Conservation (phyloP, 23 red algal species). For the Gracilariopsis chorda region DNA sequence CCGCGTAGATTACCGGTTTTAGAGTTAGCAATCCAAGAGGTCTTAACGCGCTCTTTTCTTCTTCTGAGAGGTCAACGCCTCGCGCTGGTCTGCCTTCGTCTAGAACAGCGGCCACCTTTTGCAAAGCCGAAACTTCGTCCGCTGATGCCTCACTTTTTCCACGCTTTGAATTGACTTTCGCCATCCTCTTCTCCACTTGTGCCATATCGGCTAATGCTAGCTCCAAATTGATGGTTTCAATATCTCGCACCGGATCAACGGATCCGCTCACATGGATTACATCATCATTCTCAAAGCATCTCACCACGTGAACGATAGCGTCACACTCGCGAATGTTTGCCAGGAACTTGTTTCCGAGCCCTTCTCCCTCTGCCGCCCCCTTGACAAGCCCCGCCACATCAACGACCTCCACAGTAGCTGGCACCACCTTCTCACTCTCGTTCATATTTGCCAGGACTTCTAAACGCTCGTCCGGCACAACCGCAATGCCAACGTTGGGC, state of each 20-base stretch:
- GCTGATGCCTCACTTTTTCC: conserved; percentile 2
- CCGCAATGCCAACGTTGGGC: conserved; percentile 94
- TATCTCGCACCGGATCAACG: conserved; percentile 91
- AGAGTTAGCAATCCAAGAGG: conserved; percentile 84
- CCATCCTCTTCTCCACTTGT: conserved; percentile 79
- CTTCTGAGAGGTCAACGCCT: conserved; percentile 41
- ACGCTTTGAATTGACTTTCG: conserved; percentile 25
- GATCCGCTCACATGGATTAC: conserved; percentile 92
- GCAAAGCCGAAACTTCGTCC: conserved; percentile 65
- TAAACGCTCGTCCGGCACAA: conserved; percentile 91
- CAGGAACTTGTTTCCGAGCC: conserved; percentile 97
- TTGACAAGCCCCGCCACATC: conserved; percentile 96
- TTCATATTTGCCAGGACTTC: conserved; percentile 59
- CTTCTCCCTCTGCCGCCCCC: conserved; percentile 94
- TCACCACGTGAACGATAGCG: conserved; percentile 96
- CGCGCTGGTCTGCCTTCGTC: conserved; percentile 64
- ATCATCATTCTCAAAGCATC: conserved; percentile 95
- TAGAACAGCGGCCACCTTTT: conserved; percentile 61
- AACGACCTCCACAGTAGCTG: conserved; percentile 90
- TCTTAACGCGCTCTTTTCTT: conserved; percentile 62
- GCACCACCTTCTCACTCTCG: conserved; percentile 68
- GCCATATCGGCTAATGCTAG: conserved; percentile 88
- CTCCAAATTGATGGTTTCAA: conserved; percentile 95
- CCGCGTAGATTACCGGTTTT: conserved; percentile 98
- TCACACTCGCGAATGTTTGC: conserved; percentile 97